Base-by-base conservation (phyloP, 1,284 basidiomycete genomes). In the Sanghuangporus baumii region DNA sequence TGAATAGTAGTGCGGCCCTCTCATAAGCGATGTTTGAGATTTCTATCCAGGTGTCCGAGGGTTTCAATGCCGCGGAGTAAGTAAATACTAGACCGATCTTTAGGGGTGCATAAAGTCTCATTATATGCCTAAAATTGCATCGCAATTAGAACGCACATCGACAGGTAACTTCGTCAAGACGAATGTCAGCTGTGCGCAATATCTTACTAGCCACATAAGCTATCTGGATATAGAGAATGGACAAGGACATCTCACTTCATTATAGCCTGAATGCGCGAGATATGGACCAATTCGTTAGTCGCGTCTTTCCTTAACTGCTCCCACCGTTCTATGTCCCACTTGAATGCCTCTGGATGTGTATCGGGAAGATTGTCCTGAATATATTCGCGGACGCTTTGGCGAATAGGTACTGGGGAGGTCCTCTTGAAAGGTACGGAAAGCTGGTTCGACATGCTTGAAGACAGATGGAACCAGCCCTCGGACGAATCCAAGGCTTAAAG, bases 311-410 rank as follows among this genome's bases (percentile, higher is more conserved):
- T 81, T 59, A 96, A 76, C 4, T 76, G 72, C 57, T 87, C 84
- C 83, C 95, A 93, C 34, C 75, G 75, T 8, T 80, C 80, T 57
- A 96, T 85, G 73, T 98, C 95, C 69, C 81, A 79, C 72, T 81
- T 87, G 77, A 95, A 96, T n/a, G 88, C 86, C 69, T 95, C 93
- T 0, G 94, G 93, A 71, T 96, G 92, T n/a, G 87, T 84, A 48
- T 90, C 88, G 6, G 82, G 79, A 72, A 89, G 85, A 56, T 84
- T 77, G 0, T 75, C 70, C n/a, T 80, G 78, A 56, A 97, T 88
- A 74, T 94, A 93, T 47, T 79, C 77, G 48, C 86, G 81, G 0
- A 89, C 79, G 5, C 85, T 78, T 26, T 81, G 74, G 36, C 81
- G 80, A 65, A 95, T 76, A 23, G 85, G 79, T 37, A 87, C 71